These are phyloP conservation scores for Breynia disticha DNA, from an alignment of 441 rosid genomes.

Conservation along the genomic window DNA sequence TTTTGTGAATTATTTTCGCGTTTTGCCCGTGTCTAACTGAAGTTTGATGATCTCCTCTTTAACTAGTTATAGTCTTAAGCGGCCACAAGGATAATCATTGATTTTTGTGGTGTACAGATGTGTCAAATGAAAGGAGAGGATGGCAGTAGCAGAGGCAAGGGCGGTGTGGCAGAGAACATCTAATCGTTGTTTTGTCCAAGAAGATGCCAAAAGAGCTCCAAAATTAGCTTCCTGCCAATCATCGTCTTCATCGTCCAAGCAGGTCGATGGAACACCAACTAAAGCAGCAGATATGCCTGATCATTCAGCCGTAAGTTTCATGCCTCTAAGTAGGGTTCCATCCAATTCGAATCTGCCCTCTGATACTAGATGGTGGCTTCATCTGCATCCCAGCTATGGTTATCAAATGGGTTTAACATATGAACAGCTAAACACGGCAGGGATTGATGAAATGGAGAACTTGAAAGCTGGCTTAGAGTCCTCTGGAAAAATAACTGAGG, in stretches of 20 bases:
- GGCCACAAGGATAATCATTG: constrained; percentile 4
- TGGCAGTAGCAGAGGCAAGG: constrained; percentile 96
- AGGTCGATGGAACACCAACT: constrained; percentile 40
- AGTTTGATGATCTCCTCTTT: not conserved
- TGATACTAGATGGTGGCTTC: constrained; percentile 71
- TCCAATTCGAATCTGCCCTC: constrained; percentile 40
- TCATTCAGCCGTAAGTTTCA: constrained; percentile 40
- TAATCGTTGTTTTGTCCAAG: constrained; percentile 95
- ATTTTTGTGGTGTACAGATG: constrained; percentile 29
- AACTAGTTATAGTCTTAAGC: not conserved
- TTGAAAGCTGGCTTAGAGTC: constrained; percentile 24
- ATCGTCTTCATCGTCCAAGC: constrained; percentile 47
- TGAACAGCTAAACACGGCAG: constrained; percentile 39
- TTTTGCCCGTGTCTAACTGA: not conserved
- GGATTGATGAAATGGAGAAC: constrained; percentile 39
- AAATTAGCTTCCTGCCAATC: constrained; percentile 84
- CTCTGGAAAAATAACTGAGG: constrained; percentile 16
- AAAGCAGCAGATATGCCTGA: constrained; percentile 33
- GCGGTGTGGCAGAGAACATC: constrained; percentile 91
- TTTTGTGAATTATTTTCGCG: not conserved
- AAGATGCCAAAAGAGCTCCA: constrained; percentile 98
- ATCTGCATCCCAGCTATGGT: constrained; percentile 51
- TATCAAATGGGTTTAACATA: constrained; percentile 42
- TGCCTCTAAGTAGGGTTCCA: constrained; percentile 42
- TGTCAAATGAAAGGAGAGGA: constrained; percentile 24